phyloP scores from a whole-genome alignment of 2,329 filamentous ascomycete genomes.

The Fusarium setosum region DNA sequence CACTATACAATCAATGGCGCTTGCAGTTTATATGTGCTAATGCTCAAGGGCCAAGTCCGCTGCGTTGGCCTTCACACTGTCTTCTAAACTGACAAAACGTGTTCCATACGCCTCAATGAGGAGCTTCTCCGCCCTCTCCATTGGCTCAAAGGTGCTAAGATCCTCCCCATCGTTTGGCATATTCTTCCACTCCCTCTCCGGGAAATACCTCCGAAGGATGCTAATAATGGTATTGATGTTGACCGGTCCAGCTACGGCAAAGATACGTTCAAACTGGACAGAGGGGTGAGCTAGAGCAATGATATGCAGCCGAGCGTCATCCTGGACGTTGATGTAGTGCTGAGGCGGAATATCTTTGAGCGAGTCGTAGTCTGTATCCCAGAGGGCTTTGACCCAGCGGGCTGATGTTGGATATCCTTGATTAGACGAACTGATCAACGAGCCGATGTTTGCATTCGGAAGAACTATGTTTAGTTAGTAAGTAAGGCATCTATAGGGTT shows the following conservation, averaged over 20 bases:
- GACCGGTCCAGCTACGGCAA: background rate
- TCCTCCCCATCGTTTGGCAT: background rate
- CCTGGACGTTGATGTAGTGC: background rate
- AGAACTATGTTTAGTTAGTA: background rate
- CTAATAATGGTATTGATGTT: background rate
- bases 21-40: too few relatives aligned
- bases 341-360: background rate
- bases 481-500: background rate
- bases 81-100: background rate
- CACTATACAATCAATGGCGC: too few relatives aligned
- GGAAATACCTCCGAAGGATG: background rate
- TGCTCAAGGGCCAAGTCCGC: background rate
- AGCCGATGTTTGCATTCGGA: background rate
- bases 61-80: background rate
- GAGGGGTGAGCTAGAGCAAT: background rate
- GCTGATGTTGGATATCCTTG: slow-evolving; percentile 4
- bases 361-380: background rate
- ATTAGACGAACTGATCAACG: background rate
- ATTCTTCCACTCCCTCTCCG: background rate
- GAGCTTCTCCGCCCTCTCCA: background rate
- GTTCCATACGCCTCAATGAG: background rate
- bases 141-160: background rate
- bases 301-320: background rate
- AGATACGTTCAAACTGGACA: background rate
- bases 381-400: background rate